A percentile compares a stretch with the other conserved stretches of the same genome.
Evolutionary conservation across 1,284 basidiomycete species (phyloP).

Genomic region (Microbotryum scabiosae): DNA sequence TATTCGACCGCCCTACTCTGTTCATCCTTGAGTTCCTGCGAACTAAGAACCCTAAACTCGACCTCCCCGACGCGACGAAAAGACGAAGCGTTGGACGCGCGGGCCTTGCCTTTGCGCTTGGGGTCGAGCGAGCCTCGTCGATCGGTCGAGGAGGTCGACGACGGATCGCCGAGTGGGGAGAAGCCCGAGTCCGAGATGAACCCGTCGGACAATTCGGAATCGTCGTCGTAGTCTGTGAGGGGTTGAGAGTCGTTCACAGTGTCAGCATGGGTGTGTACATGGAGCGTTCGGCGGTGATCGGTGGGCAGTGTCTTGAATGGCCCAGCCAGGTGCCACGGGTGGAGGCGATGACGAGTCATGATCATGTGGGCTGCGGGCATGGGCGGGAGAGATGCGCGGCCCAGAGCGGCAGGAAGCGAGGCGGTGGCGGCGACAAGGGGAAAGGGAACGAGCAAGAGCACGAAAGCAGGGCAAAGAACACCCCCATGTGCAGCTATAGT

Average conservation of each 20-base stretch:
- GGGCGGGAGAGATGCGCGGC: no score
- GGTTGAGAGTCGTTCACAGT: not conserved
- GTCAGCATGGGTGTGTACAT: not conserved
- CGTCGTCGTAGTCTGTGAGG: conserved; percentile 14
- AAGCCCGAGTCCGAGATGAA: conserved; percentile 21
- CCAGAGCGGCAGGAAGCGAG: no score
- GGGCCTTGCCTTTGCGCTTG: conserved; percentile 45
- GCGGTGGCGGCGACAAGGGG: not conserved
- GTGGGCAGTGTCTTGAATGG: not conserved
- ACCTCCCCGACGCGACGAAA: conserved; percentile 58
- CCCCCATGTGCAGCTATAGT: not conserved
- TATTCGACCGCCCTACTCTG: conserved; percentile 72
- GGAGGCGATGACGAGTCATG: not conserved
- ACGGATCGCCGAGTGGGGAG: conserved; percentile 19
- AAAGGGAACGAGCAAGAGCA: not conserved
- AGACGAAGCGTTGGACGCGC: not conserved
- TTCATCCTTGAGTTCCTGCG: conserved; percentile 55
- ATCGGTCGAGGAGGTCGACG: not conserved
- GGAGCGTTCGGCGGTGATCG: not conserved
- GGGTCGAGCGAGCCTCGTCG: not conserved
- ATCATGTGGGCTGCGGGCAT: not conserved
- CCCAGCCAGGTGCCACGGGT: not conserved
- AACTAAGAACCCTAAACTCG: conserved; percentile 29
- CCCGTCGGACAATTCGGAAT: conserved; percentile 4
- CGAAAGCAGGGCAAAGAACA: no score